phyloP scores from a whole-genome alignment of 169 alveolate species.

The Perkinsus marinus region DNA sequence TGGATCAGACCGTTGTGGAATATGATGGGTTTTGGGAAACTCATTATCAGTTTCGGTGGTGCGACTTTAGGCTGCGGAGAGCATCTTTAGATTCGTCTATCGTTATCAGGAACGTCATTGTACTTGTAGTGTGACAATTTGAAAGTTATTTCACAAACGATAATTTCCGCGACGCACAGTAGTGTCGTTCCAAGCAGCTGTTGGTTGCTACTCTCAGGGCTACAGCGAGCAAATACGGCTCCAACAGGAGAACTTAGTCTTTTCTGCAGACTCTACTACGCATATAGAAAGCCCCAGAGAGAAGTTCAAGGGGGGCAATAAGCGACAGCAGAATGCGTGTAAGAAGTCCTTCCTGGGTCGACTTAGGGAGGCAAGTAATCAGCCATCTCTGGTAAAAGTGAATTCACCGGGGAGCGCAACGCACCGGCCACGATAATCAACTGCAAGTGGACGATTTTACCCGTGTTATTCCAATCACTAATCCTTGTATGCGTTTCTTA shows the following conservation, averaged over 20 bases:
- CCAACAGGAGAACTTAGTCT: background rate
- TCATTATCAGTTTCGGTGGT: too few species aligned
- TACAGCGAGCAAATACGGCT: background rate
- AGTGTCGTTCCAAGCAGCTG: too few species aligned
- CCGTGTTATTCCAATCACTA: background rate
- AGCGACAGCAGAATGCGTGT: background rate
- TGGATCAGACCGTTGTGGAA: too few species aligned
- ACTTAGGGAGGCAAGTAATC: background rate
- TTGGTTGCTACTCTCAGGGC: background rate
- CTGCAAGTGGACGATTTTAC: background rate
- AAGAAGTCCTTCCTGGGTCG: background rate
- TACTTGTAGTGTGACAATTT: background rate
- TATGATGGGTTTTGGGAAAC: too few species aligned
- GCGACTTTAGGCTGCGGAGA: too few species aligned
- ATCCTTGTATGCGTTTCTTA: background rate
- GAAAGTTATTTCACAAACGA: background rate
- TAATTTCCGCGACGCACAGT: background rate
- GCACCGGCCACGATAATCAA: background rate
- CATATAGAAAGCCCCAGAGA: background rate
- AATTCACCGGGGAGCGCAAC: background rate
- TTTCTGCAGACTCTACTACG: background rate
- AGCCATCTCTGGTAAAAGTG: background rate
- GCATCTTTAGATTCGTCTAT: too few species aligned
- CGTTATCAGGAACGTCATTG: too few species aligned
- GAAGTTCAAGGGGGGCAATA: background rate